Percentiles rank a stretch among this genome's conserved stretches.
Conservation (phyloP, 148 eudicot species). For the Selenicereus undatus region DNA sequence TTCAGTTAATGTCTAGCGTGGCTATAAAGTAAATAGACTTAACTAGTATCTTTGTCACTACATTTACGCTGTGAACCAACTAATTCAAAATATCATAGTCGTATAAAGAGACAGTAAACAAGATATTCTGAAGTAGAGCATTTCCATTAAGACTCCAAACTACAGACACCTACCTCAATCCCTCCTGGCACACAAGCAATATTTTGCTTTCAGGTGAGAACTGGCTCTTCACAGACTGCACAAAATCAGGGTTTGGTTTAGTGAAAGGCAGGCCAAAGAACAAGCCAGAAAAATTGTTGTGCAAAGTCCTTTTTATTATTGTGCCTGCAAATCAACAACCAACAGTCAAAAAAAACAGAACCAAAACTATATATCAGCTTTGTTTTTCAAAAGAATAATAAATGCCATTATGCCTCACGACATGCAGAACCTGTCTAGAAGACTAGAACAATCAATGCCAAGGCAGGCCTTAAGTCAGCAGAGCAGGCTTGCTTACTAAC, state of each 20-base stretch:
- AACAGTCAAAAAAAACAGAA: constrained; percentile 4
- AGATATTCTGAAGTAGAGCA: neutral
- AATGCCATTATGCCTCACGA: neutral
- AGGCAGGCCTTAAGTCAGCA: too few relatives aligned
- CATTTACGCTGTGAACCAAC: neutral
- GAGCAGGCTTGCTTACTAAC: neutral
- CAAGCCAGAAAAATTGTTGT: constrained; percentile 86
- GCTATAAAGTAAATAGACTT: too few relatives aligned
- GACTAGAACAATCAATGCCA: neutral
- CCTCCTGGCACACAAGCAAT: constrained; percentile 89
- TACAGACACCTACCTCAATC: constrained; percentile 56
- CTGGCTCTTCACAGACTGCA: constrained; percentile 65
- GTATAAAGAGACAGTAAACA: neutral
- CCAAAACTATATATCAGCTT: neutral
- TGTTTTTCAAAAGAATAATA: neutral
- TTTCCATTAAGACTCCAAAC: neutral
- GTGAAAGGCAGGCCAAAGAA: constrained; percentile 88
- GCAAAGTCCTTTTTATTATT: constrained; percentile 62
- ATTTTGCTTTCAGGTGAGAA: constrained; percentile 75
- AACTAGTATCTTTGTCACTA: neutral
- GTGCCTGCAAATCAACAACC: constrained; percentile 54
- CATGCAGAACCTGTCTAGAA: neutral
- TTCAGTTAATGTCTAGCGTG: too few relatives aligned
- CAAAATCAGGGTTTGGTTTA: constrained; percentile 84
- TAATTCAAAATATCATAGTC: neutral